A percentile compares a stretch with the other conserved stretches of the same genome.
Evolutionary conservation across 768 basidiomycete species (phyloP).

Genomic region (Pleurotus sapidus): DNA sequence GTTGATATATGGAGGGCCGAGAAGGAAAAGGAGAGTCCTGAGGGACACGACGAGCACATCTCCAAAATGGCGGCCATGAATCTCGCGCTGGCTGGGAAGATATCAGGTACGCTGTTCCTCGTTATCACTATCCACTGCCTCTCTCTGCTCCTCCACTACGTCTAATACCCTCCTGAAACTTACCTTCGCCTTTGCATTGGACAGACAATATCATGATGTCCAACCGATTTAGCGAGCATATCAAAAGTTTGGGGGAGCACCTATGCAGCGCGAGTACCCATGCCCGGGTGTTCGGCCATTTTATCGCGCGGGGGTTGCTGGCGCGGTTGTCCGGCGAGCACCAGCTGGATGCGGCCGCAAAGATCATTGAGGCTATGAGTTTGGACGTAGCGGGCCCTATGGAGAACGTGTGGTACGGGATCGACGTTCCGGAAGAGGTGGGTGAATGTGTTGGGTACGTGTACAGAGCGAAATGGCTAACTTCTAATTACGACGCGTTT

Average conservation of each 20-base stretch:
- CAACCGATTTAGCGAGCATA: conserved; percentile 35
- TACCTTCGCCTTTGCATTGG: not conserved
- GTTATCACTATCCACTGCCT: too few relatives aligned
- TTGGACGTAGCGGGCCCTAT: conserved; percentile 35
- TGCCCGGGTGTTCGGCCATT: conserved; percentile 53
- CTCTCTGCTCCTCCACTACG: too few relatives aligned
- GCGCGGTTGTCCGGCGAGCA: conserved; percentile 52
- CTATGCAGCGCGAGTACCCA: conserved; percentile 48
- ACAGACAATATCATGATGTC: conserved; percentile 67
- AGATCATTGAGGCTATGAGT: conserved; percentile 43
- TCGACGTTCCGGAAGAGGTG: conserved; percentile 31
- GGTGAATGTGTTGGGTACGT: conserved; percentile 5
- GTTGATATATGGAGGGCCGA: conserved; percentile 36
- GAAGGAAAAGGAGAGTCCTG: conserved; percentile 28
- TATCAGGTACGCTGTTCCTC: conserved; percentile 51
- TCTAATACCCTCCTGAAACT: conserved; percentile 12
- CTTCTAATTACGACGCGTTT: not conserved
- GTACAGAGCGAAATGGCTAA: not conserved
- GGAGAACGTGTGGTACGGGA: conserved; percentile 32
- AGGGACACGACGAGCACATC: conserved; percentile 18
- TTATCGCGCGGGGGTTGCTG: conserved; percentile 64
- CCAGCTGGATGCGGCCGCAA: conserved; percentile 52
- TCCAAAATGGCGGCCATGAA: conserved; percentile 54
- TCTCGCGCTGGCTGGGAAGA: conserved; percentile 48
- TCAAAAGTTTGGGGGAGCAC: conserved; percentile 49